These are phyloP conservation scores for Leccinellum luteum DNA, from an alignment of 768 basidiomycete species.

Conservation along the genomic window DNA sequence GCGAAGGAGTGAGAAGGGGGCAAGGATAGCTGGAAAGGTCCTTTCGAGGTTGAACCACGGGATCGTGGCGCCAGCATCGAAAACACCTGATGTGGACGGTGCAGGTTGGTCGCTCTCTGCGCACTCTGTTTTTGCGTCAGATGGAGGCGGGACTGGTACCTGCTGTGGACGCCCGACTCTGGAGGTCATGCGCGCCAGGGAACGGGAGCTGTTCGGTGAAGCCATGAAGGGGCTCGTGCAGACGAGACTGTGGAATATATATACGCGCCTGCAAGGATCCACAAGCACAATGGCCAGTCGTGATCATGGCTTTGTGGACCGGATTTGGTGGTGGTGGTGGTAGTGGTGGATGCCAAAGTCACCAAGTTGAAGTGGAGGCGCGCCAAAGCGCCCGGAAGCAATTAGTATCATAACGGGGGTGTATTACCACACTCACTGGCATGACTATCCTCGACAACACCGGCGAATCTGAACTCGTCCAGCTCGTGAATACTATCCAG, in stretches of 20 bases:
- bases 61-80: not conserved
- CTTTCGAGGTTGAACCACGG: constrained; percentile 31
- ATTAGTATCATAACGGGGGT: too few relatives aligned
- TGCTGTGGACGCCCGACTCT: not conserved
- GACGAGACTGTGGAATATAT: not conserved
- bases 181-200: constrained; percentile 6
- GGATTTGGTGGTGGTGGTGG: not conserved
- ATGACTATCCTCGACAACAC: constrained; percentile 56
- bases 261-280: not conserved
- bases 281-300: not conserved
- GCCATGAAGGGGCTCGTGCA: constrained; percentile 4
- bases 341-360: too few relatives aligned
- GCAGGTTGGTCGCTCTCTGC: constrained; percentile 26
- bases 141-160: not conserved
- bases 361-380: not conserved
- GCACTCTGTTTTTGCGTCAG: constrained; percentile 21
- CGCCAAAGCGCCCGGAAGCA: constrained; percentile 9
- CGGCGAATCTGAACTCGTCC: constrained; percentile 58
- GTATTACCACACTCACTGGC: too few relatives aligned
- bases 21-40: constrained; percentile 37
- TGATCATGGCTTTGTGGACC: not conserved
- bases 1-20: constrained; percentile 28
- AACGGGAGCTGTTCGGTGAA: constrained; percentile 6
- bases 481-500: constrained; percentile 63
- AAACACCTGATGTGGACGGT: constrained; percentile 19